phyloP scores from a whole-genome alignment of 148 eudicot species.

The Chenopodium album region DNA sequence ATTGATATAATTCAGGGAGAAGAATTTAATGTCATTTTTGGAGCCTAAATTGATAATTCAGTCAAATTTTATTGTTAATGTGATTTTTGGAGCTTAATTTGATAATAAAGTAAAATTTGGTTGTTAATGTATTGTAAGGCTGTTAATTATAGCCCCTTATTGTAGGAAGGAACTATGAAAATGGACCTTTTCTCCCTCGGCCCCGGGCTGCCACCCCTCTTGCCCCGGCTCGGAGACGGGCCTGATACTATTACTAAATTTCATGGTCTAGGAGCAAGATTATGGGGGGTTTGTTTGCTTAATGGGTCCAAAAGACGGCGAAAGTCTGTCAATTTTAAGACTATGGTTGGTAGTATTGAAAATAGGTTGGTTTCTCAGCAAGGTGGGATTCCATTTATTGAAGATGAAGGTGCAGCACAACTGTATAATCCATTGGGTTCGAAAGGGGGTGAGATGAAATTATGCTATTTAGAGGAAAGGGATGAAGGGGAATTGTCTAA shows the following conservation, averaged over 20 bases:
- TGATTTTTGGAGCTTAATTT: no score
- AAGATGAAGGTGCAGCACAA: slow-evolving; percentile 1
- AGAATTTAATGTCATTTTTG: no score
- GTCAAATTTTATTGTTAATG: no score
- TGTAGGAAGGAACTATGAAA: background rate
- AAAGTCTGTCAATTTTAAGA: slow-evolving; percentile 15
- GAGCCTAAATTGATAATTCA: no score
- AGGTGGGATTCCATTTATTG: slow-evolving; percentile 5
- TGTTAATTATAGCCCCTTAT: no score
- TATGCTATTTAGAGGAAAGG: slow-evolving; percentile 56
- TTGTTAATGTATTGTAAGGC: no score
- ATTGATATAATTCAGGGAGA: no score
- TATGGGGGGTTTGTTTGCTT: background rate
- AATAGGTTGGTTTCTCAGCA: slow-evolving; percentile 17
- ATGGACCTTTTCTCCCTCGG: no score
- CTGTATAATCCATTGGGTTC: slow-evolving; percentile 9
- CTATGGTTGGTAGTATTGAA: slow-evolving; percentile 27
- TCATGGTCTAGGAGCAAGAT: background rate
- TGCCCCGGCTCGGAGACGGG: no score
- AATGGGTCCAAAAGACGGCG: slow-evolving; percentile 2
- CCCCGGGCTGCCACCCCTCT: no score
- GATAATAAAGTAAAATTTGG: no score
- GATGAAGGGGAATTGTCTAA: slow-evolving; percentile 50
- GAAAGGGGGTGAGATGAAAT: slow-evolving; percentile 25
- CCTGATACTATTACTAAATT: background rate